Evolutionary conservation across 1,284 basidiomycete species (phyloP).

Genomic region (Heterobasidion annosum): DNA sequence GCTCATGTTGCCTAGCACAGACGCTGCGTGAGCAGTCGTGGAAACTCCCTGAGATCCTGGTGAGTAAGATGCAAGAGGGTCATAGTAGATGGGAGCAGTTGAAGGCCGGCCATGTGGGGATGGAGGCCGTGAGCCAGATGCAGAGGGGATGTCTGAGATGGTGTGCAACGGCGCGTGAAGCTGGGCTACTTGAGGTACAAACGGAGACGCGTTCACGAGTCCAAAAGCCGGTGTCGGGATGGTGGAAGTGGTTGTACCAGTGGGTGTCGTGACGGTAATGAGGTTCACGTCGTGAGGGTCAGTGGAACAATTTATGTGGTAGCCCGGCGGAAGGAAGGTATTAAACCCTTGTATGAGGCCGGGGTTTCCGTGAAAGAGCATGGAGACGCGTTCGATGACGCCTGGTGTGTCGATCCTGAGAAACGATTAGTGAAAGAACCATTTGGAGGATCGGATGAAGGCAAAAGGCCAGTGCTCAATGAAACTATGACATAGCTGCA

Average conservation of each 20-base stretch:
- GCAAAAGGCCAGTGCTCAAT: neutral
- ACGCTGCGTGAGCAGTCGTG: slow-evolving; percentile 11
- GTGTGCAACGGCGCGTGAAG: slow-evolving; percentile 11
- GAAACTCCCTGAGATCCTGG: slow-evolving; percentile 19
- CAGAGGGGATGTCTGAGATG: neutral
- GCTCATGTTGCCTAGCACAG: slow-evolving; percentile 14
- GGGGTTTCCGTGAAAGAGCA: slow-evolving; percentile 91
- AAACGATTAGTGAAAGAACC: slow-evolving; percentile 6
- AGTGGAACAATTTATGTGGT: slow-evolving; percentile 87
- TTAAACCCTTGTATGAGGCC: slow-evolving; percentile 97
- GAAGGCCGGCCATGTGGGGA: slow-evolving; percentile 4
- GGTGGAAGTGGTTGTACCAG: slow-evolving; percentile 60
- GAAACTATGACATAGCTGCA: neutral
- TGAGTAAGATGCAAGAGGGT: slow-evolving; percentile 10
- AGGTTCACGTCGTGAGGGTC: slow-evolving; percentile 71
- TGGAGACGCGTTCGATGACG: slow-evolving; percentile 95
- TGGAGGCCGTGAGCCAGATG: slow-evolving; percentile 9
- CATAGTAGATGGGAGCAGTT: neutral
- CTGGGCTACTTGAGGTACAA: slow-evolving; percentile 11
- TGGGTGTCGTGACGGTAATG: slow-evolving; percentile 94
- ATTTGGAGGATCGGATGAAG: slow-evolving; percentile 3
- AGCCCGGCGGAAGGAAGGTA: slow-evolving; percentile 94
- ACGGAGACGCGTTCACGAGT: slow-evolving; percentile 20
- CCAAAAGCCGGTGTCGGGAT: slow-evolving; percentile 28
- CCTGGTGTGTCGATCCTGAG: slow-evolving; percentile 95